phyloP scores from a whole-genome alignment of 78 protist species.

The Cavenderia fasciculata region DNA sequence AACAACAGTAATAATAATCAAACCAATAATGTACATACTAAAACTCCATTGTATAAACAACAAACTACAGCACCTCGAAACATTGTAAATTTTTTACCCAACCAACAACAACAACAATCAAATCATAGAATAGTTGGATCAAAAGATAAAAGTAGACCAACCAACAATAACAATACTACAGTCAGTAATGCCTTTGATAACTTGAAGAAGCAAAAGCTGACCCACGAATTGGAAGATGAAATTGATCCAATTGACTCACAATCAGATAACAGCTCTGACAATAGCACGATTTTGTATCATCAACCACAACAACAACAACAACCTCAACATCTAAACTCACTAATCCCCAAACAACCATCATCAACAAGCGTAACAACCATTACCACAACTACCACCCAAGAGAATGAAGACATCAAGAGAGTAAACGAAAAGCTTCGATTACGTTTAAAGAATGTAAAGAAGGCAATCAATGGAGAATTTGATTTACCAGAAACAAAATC shows the following conservation, averaged over 20 bases:
- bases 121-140: conserved; percentile 7
- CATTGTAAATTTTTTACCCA: not conserved
- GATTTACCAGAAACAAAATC: no score
- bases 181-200: not conserved
- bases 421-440: not conserved
- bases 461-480: conserved; percentile 16
- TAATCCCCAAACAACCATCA: no score
- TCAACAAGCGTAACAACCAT: not conserved
- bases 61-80: not conserved
- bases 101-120: not conserved
- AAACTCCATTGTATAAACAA: not conserved
- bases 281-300: not conserved
- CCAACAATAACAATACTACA: not conserved
- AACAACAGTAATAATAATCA: no score
- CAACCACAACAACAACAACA: no score
- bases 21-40: no score
- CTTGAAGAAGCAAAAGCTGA: not conserved
- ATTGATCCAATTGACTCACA: conserved; percentile 19
- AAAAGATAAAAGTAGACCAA: conserved; percentile 19
- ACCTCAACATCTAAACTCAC: no score
- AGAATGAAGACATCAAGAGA: not conserved
- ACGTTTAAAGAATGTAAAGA: conserved; percentile 1
- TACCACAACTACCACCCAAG: not conserved
- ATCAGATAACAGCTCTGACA: not conserved
- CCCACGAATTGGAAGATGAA: not conserved